These are phyloP conservation scores for Pharnaceum exiguum DNA, from an alignment of 148 eudicot genomes.

Conservation along the genomic window DNA sequence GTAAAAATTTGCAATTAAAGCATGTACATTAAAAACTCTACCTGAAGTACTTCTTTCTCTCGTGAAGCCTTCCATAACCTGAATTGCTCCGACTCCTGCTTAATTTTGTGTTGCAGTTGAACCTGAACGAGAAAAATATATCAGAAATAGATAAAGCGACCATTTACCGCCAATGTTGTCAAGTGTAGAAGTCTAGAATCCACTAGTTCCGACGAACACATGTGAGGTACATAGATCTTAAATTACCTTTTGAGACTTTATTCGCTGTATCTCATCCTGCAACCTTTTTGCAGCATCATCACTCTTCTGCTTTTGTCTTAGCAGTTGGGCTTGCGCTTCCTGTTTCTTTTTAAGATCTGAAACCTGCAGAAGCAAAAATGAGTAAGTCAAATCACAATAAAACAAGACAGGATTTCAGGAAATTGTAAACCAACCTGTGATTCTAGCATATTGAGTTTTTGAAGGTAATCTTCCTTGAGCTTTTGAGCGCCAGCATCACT, in stretches of 20 bases:
- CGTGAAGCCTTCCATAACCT: conserved; percentile 90
- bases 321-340: conserved; percentile 92
- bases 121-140: conserved; percentile 40
- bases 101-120: conserved; percentile 91
- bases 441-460: conserved; percentile 80
- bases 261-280: conserved; percentile 94
- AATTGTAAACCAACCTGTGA: conserved; percentile 49
- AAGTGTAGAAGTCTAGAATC: neutral
- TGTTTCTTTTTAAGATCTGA: conserved; percentile 86
- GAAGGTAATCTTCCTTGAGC: conserved; percentile 91
- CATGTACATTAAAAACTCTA: conserved; percentile 14
- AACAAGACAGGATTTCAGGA: neutral
- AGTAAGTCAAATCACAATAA: neutral
- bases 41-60: conserved; percentile 99
- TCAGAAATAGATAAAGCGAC: neutral
- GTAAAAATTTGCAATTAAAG: neutral
- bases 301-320: conserved; percentile 89
- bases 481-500: conserved; percentile 80
- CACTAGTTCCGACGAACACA: neutral
- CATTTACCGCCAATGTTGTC: neutral
- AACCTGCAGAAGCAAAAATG: conserved; percentile 42
- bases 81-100: conserved; percentile 98
- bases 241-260: conserved; percentile 85
- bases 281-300: conserved; percentile 93
- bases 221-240: neutral